These are phyloP conservation scores for Talaromyces albobiverticillius DNA, from an alignment of 2,329 filamentous ascomycete species.

Conservation along the genomic window DNA sequence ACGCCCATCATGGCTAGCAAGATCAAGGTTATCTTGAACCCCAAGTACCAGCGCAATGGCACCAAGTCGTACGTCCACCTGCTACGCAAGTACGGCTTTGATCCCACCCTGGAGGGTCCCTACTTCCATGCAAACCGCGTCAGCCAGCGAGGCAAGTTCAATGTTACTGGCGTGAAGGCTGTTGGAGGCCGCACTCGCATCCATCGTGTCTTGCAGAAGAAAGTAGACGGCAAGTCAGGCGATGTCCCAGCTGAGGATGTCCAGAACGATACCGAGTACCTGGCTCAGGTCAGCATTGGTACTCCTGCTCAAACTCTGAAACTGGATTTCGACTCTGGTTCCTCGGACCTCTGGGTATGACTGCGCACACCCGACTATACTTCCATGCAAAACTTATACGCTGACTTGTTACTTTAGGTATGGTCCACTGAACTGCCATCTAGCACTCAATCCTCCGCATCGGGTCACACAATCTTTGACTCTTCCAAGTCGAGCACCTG, in stretches of 20 bases:
- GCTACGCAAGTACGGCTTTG: conserved; percentile 61
- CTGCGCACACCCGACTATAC: not conserved
- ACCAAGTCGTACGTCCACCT: conserved; percentile 62
- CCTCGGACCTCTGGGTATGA: conserved; percentile 65
- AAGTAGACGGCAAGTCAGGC: conserved; percentile 44
- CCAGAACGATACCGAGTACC: conserved; percentile 65
- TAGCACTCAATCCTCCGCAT: conserved; percentile 29
- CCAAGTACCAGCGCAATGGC: conserved; percentile 58
- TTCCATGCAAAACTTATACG: not conserved
- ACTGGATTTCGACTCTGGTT: conserved; percentile 69
- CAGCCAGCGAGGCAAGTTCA: conserved; percentile 46
- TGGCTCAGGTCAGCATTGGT: conserved; percentile 63
- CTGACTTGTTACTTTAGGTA: conserved; percentile 38
- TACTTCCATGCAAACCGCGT: conserved; percentile 53
- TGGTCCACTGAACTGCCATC: conserved; percentile 53
- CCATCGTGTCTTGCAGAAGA: conserved; percentile 52
- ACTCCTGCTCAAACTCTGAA: conserved; percentile 61
- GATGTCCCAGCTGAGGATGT: conserved; percentile 59
- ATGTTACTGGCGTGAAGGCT: conserved; percentile 41
- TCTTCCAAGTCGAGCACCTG: conserved; percentile 61
- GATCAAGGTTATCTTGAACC: conserved; percentile 55
- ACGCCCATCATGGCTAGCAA: conserved; percentile 38
- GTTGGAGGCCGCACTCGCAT: conserved; percentile 50
- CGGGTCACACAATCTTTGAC: conserved; percentile 57
- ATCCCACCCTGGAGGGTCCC: conserved; percentile 61